Evolutionary conservation across 768 basidiomycete species (phyloP).

Genomic region (Ramaria sp.): DNA sequence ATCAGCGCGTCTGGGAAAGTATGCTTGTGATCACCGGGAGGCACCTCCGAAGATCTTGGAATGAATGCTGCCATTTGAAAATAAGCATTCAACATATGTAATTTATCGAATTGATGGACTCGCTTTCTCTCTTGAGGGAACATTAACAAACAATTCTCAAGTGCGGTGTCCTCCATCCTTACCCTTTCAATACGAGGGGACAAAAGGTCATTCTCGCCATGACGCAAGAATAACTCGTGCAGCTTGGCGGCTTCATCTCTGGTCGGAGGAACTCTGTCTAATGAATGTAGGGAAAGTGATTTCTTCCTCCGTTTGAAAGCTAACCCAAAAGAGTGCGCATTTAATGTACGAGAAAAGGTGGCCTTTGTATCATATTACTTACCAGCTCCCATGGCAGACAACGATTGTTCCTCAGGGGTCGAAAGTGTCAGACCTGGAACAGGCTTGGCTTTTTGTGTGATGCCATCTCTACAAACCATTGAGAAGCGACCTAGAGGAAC

Average conservation of each 20-base stretch:
- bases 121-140: conserved; percentile 81
- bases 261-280: conserved; percentile 64
- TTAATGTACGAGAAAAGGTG: background rate
- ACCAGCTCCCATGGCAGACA: conserved; percentile 65
- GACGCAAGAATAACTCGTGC: conserved; percentile 57
- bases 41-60: conserved; percentile 73
- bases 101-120: conserved; percentile 16
- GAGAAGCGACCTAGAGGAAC: conserved; percentile 64
- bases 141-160: conserved; percentile 67
- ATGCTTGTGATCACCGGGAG: background rate
- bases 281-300: conserved; percentile 41
- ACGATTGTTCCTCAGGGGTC: conserved; percentile 49
- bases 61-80: conserved; percentile 41
- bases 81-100: background rate
- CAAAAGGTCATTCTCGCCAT: conserved; percentile 33
- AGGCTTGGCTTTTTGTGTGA: conserved; percentile 48
- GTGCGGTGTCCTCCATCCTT: conserved; percentile 64
- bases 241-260: conserved; percentile 57
- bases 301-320: conserved; percentile 54
- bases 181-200: conserved; percentile 36
- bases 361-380: conserved; percentile 13
- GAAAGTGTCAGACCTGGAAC: conserved; percentile 54
- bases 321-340: conserved; percentile 16
- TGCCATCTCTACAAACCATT: conserved; percentile 75
- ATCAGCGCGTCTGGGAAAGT: background rate